Percentiles rank a stretch among this genome's conserved stretches.
phyloP scores from a whole-genome alignment of 2,329 filamentous ascomycete species.

The Cyanodermella asteris region DNA sequence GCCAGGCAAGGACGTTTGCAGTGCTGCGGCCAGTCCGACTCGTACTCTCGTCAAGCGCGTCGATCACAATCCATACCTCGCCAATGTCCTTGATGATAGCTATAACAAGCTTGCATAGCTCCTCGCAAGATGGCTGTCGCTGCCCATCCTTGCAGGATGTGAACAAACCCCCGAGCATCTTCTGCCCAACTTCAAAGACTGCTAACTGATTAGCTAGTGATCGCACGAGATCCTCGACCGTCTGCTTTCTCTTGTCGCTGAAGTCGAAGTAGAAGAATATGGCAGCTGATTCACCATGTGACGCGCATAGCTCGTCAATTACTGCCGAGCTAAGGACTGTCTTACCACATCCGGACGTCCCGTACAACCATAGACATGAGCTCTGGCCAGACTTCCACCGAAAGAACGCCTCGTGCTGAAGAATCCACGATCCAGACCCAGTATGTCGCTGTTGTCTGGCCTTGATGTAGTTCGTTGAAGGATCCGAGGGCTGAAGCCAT shows the following conservation, averaged over 20 bases:
- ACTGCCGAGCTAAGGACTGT: not conserved
- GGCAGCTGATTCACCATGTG: too few species aligned
- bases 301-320: conserved; percentile 1
- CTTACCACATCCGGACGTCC: conserved; percentile 1
- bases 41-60: conserved; percentile 5
- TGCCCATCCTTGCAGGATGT: not conserved
- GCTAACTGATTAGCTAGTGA: conserved; percentile 17
- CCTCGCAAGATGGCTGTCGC: not conserved
- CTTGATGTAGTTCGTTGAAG: too few species aligned
- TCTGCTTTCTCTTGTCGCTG: conserved; percentile 17
- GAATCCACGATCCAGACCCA: not conserved
- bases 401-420: not conserved
- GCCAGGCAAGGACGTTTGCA: not conserved
- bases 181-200: not conserved
- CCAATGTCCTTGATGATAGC: not conserved
- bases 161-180: not conserved
- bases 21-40: too few species aligned
- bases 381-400: not conserved
- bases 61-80: conserved; percentile 2
- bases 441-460: not conserved
- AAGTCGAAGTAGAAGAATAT: conserved; percentile 20
- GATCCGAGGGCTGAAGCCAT: too few species aligned
- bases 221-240: conserved; percentile 14
- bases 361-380: conserved; percentile 1
- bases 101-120: conserved; percentile 1